Evolutionary conservation across 176 grass and related monocot genomes (phyloP), one percentile per base, ranked within the genome.

Genomic region (Eragrostis curvula): DNA sequence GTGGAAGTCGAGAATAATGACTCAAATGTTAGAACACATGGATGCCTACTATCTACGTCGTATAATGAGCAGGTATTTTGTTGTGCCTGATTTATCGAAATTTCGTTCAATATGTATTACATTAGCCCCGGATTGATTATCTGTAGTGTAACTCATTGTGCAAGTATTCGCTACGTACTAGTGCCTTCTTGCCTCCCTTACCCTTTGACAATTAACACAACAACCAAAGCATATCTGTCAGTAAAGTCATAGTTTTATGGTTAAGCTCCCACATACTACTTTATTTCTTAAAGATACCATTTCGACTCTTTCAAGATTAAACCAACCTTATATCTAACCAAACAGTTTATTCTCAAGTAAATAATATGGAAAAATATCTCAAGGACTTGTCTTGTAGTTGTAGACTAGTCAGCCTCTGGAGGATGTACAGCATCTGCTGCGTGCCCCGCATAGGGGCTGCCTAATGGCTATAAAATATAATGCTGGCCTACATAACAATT

Each of bases 1-100:
- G 92, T 98, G 96, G 92, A 94, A 88, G 20, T 98, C 96, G 73
- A 85, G 82, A 64, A 88, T 93, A 81, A 95, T 95, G 92, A 80
- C 84, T 44, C 73, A 95, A 74, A 91, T 98, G 92, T 83, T 88
- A 67, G 88, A 93, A 69, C 96, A 98, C 84, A 98, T 95, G 96
- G 96, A 98, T 90, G 90, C 86, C 28, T 98, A 98, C 84, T 95
- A 95, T 85, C 84, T 98, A 45, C 87, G 96, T 12, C 79, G 81
- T 51, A 93, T 98, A 71, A 65, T 98, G 85, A 95, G 86, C 78
- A 95, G 96, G 96, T 98, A 93, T 85, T 68, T 61, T 79, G 29
- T 78, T 82, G 64, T 55, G 63, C 69, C 44, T 84, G 46, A 40
- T 60, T 53, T 78, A 16, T 48, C 15, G 36, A 58, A 44, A 45